These are phyloP conservation scores for Aspergillus felis DNA, from an alignment of 2,329 filamentous ascomycete species.

Conservation along the genomic window DNA sequence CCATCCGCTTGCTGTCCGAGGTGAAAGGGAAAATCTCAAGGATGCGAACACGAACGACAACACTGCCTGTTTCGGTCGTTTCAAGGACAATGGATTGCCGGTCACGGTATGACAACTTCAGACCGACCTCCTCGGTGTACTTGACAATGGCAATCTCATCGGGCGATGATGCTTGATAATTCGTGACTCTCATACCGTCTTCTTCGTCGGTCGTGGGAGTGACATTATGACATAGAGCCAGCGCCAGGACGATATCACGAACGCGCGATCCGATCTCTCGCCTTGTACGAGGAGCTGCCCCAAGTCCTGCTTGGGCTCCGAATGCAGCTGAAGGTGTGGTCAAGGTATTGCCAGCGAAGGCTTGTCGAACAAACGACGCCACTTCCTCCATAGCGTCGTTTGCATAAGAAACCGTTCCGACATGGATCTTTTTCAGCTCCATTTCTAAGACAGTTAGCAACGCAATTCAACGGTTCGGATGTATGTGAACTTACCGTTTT, in stretches of 20 bases:
- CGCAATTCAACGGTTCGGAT: background rate
- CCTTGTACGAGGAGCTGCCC: constrained; percentile 71
- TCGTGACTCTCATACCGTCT: constrained; percentile 70
- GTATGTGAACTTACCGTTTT: constrained; percentile 59
- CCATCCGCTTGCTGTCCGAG: constrained; percentile 97
- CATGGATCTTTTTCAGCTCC: constrained; percentile 98
- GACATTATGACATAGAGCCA: constrained; percentile 95
- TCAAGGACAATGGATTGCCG: constrained; percentile 80
- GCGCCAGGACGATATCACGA: constrained; percentile 83
- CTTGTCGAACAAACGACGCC: constrained; percentile 75
- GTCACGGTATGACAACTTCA: constrained; percentile 80
- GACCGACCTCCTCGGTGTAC: constrained; percentile 89
- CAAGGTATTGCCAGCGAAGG: constrained; percentile 60
- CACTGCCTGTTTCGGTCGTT: constrained; percentile 67
- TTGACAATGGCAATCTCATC: constrained; percentile 97
- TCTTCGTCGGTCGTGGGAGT: constrained; percentile 86
- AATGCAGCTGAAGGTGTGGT: constrained; percentile 74
- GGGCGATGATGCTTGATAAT: constrained; percentile 93
- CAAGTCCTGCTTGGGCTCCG: constrained; percentile 54
- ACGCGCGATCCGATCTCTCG: constrained; percentile 92
- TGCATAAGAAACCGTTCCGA: constrained; percentile 95
- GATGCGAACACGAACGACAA: constrained; percentile 80
- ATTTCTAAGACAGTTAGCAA: constrained; percentile 59
- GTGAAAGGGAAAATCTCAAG: constrained; percentile 97
- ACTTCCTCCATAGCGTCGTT: constrained; percentile 99